Conservation (phyloP, 169 alveolate genomes). For the Toxoplasma gondii region DNA sequence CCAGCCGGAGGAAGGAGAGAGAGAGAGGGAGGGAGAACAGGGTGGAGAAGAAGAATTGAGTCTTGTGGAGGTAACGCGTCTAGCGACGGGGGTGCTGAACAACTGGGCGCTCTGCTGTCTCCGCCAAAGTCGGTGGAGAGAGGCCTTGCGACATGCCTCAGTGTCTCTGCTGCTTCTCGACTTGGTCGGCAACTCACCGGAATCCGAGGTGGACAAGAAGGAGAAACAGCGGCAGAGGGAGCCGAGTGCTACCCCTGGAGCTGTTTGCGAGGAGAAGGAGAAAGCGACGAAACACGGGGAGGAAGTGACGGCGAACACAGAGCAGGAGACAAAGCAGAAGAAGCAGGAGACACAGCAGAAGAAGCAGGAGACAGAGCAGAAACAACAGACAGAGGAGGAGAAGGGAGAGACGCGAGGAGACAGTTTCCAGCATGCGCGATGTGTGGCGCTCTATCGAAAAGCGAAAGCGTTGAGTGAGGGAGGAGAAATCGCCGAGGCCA, state of each 20-base stretch:
- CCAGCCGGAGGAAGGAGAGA: no score
- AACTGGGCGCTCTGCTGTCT: not conserved
- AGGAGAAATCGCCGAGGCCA: not conserved
- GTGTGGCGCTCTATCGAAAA: conserved; percentile 1
- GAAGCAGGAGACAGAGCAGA: not conserved
- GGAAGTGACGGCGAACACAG: not conserved
- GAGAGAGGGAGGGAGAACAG: no score
- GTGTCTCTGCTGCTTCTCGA: not conserved
- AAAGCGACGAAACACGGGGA: not conserved
- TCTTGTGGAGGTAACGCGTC: not conserved
- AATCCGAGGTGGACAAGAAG: not conserved
- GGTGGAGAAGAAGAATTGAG: not conserved
- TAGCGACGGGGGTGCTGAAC: not conserved
- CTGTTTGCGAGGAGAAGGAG: not conserved
- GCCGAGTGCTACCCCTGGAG: no score
- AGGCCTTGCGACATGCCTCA: not conserved
- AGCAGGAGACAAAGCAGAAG: no score
- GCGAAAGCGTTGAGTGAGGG: conserved; percentile 1
- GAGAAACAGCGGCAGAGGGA: not conserved
- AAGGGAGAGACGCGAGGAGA: not conserved
- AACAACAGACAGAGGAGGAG: not conserved
- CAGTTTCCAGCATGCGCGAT: not conserved
- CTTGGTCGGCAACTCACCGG: not conserved
- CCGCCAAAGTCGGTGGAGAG: not conserved
- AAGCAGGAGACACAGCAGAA: no score